phyloP scores from a whole-genome alignment of 176 grass and related monocot genomes.

The Ensete ventricosum region DNA sequence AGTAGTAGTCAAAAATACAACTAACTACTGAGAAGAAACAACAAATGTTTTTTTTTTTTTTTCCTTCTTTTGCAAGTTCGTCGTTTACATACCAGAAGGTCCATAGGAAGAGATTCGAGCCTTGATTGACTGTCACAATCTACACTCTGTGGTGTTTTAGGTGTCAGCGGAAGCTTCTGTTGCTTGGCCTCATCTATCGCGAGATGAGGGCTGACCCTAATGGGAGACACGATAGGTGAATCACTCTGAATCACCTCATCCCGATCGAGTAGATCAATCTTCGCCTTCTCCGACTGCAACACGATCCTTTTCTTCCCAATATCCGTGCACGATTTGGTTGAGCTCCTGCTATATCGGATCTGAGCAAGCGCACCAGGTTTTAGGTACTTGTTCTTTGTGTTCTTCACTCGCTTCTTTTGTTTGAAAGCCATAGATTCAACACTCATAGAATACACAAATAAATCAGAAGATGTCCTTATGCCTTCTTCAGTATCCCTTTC shows the following conservation, averaged over 20 bases:
- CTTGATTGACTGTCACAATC: constrained; percentile 54
- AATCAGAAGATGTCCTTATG: too few relatives aligned
- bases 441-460: constrained; percentile 25
- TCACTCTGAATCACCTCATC: background rate
- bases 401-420: constrained; percentile 66
- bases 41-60: background rate
- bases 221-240: constrained; percentile 5
- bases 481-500: too few relatives aligned
- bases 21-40: background rate
- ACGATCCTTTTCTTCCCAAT: constrained; percentile 86
- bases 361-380: constrained; percentile 89
- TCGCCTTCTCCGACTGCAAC: constrained; percentile 55
- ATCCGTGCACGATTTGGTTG: constrained; percentile 50
- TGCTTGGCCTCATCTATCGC: constrained; percentile 17
- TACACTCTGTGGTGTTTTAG: constrained; percentile 48
- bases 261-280: constrained; percentile 12
- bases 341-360: constrained; percentile 65
- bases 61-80: too few relatives aligned
- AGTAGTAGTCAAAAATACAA: background rate
- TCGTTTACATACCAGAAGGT: constrained; percentile 55
- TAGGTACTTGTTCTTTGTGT: constrained; percentile 66
- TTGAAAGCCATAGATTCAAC: constrained; percentile 41
- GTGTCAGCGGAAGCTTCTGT: constrained; percentile 44
- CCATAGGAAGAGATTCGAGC: constrained; percentile 80
- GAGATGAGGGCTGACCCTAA: background rate